Evolutionary conservation across 129 eudicot species (phyloP).

Genomic region (Deinandra increscens): DNA sequence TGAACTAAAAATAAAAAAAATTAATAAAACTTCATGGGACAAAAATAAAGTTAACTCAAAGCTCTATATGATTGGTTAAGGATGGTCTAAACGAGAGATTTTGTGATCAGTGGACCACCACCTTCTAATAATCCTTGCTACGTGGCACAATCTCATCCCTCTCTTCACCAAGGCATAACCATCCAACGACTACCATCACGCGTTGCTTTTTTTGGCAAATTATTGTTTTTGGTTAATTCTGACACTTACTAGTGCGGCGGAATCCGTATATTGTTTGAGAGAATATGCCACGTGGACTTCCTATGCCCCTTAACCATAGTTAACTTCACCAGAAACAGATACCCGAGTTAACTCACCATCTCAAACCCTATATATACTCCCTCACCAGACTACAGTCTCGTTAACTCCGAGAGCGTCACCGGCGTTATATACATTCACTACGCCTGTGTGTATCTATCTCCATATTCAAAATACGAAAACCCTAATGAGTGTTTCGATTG

Average conservation of each 20-base stretch:
- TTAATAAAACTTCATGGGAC: too few species aligned
- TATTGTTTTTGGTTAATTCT: conserved; percentile 4
- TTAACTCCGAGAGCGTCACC: conserved; percentile 33
- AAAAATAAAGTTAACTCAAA: too few species aligned
- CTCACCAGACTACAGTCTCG: too few species aligned
- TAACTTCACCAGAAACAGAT: conserved; percentile 8
- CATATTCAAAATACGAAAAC: not conserved
- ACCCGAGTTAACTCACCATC: conserved; percentile 19
- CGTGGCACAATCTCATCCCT: too few species aligned
- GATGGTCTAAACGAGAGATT: too few species aligned
- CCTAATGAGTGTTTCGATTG: conserved; percentile 23
- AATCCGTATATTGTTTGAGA: conserved; percentile 27
- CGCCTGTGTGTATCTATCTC: not conserved
- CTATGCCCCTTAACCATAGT: conserved; percentile 21
- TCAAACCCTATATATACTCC: conserved; percentile 25
- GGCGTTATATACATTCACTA: conserved; percentile 23
- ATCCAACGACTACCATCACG: conserved; percentile 12
- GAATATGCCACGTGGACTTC: conserved; percentile 41
- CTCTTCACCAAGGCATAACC: too few species aligned
- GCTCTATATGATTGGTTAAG: too few species aligned
- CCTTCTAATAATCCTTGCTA: too few species aligned
- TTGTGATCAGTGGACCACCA: too few species aligned
- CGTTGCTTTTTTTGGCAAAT: conserved; percentile 20
- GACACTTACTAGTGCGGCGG: conserved; percentile 29
- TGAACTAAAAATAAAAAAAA: too few species aligned